Percentiles rank a stretch among this genome's conserved stretches.
phyloP scores from a whole-genome alignment of 108 stramenopile species.

The Nitzschia inconspicua region DNA sequence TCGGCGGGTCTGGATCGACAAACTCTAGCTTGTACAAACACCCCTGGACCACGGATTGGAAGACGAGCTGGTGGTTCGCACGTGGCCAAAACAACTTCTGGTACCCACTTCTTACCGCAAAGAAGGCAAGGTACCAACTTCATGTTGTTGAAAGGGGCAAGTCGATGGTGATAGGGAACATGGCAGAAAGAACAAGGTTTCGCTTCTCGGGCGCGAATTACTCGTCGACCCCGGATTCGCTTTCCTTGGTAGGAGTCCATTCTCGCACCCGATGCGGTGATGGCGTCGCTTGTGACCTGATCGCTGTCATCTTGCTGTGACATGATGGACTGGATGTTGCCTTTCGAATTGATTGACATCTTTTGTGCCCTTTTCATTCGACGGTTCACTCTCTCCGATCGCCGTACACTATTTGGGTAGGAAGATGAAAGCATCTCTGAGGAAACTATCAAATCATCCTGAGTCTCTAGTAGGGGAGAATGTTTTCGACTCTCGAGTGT shows the following conservation, averaged over 20 bases:
- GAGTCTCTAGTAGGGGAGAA: background rate
- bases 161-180: slow-evolving; percentile 93
- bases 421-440: too few relatives aligned
- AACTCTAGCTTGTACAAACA: slow-evolving; percentile 92
- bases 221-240: slow-evolving; percentile 21
- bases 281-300: too few relatives aligned
- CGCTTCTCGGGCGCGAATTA: slow-evolving; percentile 55
- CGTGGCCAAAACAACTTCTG: slow-evolving; percentile 27
- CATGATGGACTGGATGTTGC: too few relatives aligned
- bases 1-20: slow-evolving; percentile 83
- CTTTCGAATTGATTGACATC: too few relatives aligned
- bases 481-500: background rate
- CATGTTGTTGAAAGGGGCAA: slow-evolving; percentile 95
- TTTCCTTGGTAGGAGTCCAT: too few relatives aligned
- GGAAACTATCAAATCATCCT: background rate
- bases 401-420: too few relatives aligned
- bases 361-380: background rate
- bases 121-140: slow-evolving; percentile 90
- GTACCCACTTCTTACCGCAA: slow-evolving; percentile 96
- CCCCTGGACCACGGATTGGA: slow-evolving; percentile 86
- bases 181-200: slow-evolving; percentile 92
- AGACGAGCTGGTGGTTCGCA: slow-evolving; percentile 61
- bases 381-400: background rate
- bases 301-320: too few relatives aligned
- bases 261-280: too few relatives aligned